phyloP scores from a whole-genome alignment of 2,329 filamentous ascomycete genomes.

The Pseudopithomyces chartarum region DNA sequence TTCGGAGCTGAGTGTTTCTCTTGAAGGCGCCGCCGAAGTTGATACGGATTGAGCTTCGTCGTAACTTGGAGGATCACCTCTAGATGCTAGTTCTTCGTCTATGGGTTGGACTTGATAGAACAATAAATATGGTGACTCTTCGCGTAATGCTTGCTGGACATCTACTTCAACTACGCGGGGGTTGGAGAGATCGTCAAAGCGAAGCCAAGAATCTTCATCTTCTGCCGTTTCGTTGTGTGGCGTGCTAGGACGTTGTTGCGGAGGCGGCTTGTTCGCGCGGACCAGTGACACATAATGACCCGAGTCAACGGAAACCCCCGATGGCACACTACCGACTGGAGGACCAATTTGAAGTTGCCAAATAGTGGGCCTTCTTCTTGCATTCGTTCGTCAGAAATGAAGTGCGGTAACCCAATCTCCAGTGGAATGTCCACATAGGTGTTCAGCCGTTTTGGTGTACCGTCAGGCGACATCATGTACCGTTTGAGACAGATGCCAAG shows the following conservation, averaged over 20 bases:
- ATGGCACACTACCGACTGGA: constrained; percentile 93
- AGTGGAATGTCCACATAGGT: constrained; percentile 92
- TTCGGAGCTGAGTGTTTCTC: constrained; percentile 32
- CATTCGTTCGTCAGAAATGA: constrained; percentile 80
- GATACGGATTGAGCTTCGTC: constrained; percentile 35
- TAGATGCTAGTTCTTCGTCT: constrained; percentile 63
- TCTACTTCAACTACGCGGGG: constrained; percentile 77
- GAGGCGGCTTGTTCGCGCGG: constrained; percentile 64
- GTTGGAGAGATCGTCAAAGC: constrained; percentile 84
- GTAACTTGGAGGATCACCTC: constrained; percentile 49
- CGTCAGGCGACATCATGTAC: constrained; percentile 75
- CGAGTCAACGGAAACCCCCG: constrained; percentile 83
- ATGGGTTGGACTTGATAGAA: constrained; percentile 96
- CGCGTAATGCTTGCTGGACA: constrained; percentile 75
- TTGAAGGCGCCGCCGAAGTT: constrained; percentile 29
- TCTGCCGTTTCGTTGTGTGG: constrained; percentile 51
- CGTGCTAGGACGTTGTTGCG: constrained; percentile 44
- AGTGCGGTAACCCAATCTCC: constrained; percentile 81
- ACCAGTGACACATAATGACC: constrained; percentile 92
- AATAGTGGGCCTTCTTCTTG: constrained; percentile 70
- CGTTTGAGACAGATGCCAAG: constrained; percentile 92
- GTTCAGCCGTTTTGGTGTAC: constrained; percentile 71
- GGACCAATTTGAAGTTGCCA: constrained; percentile 88
- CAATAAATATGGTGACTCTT: constrained; percentile 91
- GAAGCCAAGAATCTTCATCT: constrained; percentile 70